These are phyloP conservation scores for Vitis hybrid DNA, from an alignment of 177 flowering plant species.

Conservation along the genomic window DNA sequence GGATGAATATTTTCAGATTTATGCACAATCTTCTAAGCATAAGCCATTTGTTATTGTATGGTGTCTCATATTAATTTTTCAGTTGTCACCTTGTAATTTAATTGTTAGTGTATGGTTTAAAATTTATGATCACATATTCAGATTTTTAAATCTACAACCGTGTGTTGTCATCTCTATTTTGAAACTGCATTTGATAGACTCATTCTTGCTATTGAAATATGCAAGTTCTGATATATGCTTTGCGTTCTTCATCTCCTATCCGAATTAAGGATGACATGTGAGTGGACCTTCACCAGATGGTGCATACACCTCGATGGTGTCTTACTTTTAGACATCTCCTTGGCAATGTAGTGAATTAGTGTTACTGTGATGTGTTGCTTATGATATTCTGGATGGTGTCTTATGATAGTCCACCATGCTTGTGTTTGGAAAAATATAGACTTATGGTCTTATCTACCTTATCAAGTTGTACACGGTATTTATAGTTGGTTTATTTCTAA, in stretches of 20 bases:
- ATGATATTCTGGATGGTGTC: not conserved
- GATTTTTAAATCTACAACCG: no score
- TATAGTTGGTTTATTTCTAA: not conserved
- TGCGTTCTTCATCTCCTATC: slow-evolving; percentile 83
- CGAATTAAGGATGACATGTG: slow-evolving; percentile 89
- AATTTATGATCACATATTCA: no score
- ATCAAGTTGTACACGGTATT: not conserved
- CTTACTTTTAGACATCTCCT: no score
- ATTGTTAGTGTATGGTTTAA: no score
- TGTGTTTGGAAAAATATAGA: not conserved
- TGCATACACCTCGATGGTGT: not conserved
- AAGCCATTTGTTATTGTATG: no score
- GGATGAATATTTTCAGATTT: no score
- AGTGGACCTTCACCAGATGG: slow-evolving; percentile 23
- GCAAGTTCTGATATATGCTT: slow-evolving; percentile 89
- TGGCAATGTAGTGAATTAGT: no score
- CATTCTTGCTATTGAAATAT: slow-evolving; percentile 10
- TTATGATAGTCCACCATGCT: not conserved
- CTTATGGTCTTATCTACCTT: not conserved
- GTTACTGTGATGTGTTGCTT: no score
- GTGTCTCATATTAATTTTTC: no score
- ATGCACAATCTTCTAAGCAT: no score
- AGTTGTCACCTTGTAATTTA: no score
- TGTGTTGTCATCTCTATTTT: not conserved
- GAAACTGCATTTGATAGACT: not conserved